Percentiles rank a stretch among this genome's conserved stretches.
Conservation (phyloP, 805 yeast species). For the Priceomyces castillae region DNA sequence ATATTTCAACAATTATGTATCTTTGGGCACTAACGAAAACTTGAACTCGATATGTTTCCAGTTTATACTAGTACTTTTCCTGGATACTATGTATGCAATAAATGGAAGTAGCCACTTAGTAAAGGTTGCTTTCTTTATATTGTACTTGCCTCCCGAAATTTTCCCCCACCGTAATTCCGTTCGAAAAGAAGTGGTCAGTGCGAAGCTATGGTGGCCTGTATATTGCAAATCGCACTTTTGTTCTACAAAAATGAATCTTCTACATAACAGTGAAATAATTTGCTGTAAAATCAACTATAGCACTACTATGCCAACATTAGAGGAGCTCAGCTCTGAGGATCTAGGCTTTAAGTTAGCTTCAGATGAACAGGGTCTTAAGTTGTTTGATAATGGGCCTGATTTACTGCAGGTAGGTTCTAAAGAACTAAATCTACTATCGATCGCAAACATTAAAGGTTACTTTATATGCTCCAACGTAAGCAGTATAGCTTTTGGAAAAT, state of each 20-base stretch:
- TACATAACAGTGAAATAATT: background rate
- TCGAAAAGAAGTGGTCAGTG: too few species aligned
- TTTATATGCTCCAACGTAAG: conserved; percentile 32
- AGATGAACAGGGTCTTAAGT: conserved; percentile 21
- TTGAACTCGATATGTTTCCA: too few species aligned
- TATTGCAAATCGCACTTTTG: background rate
- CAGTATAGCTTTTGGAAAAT: conserved; percentile 6
- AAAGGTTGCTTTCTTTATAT: too few species aligned
- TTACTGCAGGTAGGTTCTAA: conserved; percentile 11
- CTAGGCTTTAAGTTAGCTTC: conserved; percentile 35
- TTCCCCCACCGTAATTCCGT: too few species aligned
- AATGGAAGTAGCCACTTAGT: too few species aligned
- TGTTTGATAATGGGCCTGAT: conserved; percentile 26
- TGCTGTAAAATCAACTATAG: background rate
- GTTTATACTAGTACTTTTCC: too few species aligned
- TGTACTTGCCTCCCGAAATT: too few species aligned
- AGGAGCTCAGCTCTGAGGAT: conserved; percentile 32
- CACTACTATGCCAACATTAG: conserved; percentile 7
- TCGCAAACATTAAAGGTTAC: conserved; percentile 22
- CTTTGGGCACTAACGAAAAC: too few species aligned
- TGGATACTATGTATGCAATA: too few species aligned
- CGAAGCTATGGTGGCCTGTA: too few species aligned
- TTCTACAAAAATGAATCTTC: background rate
- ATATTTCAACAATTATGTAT: too few species aligned
- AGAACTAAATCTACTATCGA: conserved; percentile 26